Conservation (phyloP, 169 alveolate genomes). For the Plasmodium fragile region DNA sequence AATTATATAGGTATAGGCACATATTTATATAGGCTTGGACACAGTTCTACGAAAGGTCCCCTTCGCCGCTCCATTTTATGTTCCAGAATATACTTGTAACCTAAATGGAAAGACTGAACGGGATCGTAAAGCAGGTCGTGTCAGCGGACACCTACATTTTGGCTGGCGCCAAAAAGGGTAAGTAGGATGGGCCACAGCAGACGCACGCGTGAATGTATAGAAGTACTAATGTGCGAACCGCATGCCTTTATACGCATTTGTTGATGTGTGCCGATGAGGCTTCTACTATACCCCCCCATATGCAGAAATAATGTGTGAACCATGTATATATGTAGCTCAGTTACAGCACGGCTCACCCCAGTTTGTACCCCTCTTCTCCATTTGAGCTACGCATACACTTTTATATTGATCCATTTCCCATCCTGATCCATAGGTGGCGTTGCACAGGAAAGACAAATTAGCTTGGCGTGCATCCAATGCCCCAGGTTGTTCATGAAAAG, state of each 20-base stretch:
- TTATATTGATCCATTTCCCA: not conserved
- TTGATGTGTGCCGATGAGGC: not conserved
- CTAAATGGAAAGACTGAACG: constrained; percentile 69
- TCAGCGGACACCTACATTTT: constrained; percentile 74
- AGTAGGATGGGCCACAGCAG: not conserved
- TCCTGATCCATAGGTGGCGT: constrained; percentile 19
- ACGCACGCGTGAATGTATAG: not conserved
- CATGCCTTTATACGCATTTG: not conserved
- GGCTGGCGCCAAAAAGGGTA: constrained; percentile 68
- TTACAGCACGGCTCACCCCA: not conserved
- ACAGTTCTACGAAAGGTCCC: not conserved
- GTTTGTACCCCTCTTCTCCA: not conserved
- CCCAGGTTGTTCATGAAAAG: constrained; percentile 60
- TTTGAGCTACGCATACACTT: not conserved
- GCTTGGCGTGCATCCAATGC: constrained; percentile 60
- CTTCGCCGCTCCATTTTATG: not conserved
- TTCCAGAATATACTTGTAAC: not conserved
- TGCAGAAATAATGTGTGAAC: not conserved
- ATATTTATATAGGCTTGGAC: not conserved
- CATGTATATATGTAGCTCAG: not conserved
- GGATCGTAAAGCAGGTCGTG: constrained; percentile 70
- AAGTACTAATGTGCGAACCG: too few relatives aligned
- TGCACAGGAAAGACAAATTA: constrained; percentile 66
- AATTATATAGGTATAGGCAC: not conserved
- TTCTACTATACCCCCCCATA: not conserved